These are phyloP conservation scores for Fusarium virguliforme DNA, from an alignment of 2,329 filamentous ascomycete species.

Conservation along the genomic window DNA sequence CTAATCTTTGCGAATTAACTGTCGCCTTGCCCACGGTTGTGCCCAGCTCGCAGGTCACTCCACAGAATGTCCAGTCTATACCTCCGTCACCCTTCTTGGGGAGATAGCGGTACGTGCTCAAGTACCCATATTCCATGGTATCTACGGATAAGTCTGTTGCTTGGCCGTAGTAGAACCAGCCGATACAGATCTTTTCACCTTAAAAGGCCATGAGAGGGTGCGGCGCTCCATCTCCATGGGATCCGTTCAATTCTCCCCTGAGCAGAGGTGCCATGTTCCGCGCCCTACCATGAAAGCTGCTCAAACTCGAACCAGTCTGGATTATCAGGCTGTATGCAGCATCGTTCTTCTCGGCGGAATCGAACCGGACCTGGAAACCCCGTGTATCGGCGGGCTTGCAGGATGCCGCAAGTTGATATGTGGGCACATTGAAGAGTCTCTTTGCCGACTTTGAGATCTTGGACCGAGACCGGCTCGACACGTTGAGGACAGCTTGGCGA, in stretches of 20 bases:
- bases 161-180: not conserved
- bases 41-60: not conserved
- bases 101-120: not conserved
- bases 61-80: not conserved
- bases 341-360: not conserved
- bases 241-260: no score
- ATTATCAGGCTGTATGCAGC: not conserved
- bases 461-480: not conserved
- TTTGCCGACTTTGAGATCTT: not conserved
- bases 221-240: not conserved
- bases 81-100: no score
- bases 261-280: not conserved
- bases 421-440: slow-evolving; percentile 7
- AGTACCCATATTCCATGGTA: not conserved
- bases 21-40: not conserved
- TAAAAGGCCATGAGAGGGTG: not conserved
- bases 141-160: not conserved
- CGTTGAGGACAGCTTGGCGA: not conserved
- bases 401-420: not conserved
- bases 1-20: not conserved
- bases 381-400: slow-evolving; percentile 1
- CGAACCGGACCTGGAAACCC: not conserved
- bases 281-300: not conserved
- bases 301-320: not conserved
- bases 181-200: not conserved